Evolutionary conservation across 176 grass and related monocot genomes (phyloP).

Genomic region (Oryza rufipogon): DNA sequence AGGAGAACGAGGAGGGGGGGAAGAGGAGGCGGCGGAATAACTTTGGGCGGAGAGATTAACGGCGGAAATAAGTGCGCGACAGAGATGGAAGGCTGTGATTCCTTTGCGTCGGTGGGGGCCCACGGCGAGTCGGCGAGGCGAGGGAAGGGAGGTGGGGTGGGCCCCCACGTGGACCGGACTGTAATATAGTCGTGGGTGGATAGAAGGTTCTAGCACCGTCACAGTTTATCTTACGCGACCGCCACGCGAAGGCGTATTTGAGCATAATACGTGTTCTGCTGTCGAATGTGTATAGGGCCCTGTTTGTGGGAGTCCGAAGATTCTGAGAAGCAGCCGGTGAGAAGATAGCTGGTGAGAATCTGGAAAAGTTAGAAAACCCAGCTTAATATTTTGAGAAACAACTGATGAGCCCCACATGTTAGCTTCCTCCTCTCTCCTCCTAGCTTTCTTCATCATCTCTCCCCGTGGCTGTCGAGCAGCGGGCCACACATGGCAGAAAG

Average conservation of each 20-base stretch:
- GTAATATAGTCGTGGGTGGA: not conserved
- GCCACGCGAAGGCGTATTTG: not conserved
- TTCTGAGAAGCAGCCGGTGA: no score
- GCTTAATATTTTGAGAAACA: no score
- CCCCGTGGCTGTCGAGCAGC: no score
- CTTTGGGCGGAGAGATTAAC: not conserved
- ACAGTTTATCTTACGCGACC: not conserved
- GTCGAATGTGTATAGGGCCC: no score
- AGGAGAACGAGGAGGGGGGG: constrained; percentile 33
- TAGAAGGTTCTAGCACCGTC: not conserved
- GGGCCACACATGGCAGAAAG: no score
- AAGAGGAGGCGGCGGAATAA: not conserved
- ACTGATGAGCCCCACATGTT: no score
- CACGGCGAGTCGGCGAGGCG: not conserved
- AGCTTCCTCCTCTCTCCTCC: no score
- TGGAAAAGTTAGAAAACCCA: no score
- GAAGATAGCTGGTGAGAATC: no score
- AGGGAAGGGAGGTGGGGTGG: not conserved
- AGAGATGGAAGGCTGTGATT: constrained; percentile 26
- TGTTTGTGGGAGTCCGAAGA: no score
- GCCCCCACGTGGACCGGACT: constrained; percentile 22
- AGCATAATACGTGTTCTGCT: not conserved
- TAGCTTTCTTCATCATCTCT: no score
- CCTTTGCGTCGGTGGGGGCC: constrained; percentile 6
- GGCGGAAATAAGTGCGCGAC: not conserved